phyloP scores from a whole-genome alignment of 2,329 filamentous ascomycete species.

The Pseudocercospora pini-densiflorae region DNA sequence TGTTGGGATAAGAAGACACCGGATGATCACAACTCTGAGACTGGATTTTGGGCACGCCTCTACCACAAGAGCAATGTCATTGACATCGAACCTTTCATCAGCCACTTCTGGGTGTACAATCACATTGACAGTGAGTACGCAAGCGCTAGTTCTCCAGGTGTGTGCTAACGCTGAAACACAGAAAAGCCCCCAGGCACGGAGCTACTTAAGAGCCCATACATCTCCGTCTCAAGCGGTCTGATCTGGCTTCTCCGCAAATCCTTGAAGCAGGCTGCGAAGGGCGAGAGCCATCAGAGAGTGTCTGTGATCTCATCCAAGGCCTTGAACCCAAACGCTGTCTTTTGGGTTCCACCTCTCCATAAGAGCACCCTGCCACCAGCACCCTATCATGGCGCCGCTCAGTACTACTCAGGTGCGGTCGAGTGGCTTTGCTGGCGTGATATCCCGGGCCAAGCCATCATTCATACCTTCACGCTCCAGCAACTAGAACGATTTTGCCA shows the following conservation, averaged over 20 bases:
- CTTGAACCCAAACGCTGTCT: neutral
- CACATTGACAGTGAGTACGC: neutral
- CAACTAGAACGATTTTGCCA: neutral
- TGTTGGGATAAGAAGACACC: constrained; percentile 15
- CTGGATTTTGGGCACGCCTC: constrained; percentile 13
- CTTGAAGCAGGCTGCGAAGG: neutral
- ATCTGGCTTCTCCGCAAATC: constrained; percentile 7
- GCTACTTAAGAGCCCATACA: neutral
- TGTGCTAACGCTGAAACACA: neutral
- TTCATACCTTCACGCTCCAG: neutral
- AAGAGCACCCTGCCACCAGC: neutral
- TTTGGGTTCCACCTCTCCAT: constrained; percentile 7
- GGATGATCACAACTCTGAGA: constrained; percentile 10
- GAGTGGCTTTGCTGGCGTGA: neutral
- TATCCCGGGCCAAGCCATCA: neutral
- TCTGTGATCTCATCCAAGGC: neutral
- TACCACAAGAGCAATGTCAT: constrained; percentile 17
- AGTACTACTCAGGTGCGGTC: neutral
- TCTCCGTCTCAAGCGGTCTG: neutral
- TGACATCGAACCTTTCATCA: neutral
- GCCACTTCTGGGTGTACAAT: neutral
- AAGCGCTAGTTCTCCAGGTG: neutral
- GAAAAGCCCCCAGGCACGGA: neutral
- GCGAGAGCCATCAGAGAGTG: neutral
- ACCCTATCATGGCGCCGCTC: neutral